A percentile compares a stretch with the other conserved stretches of the same genome.
Evolutionary conservation across 192 early-diverging fungal species (phyloP).

Genomic region (Backusella tarrabulga): DNA sequence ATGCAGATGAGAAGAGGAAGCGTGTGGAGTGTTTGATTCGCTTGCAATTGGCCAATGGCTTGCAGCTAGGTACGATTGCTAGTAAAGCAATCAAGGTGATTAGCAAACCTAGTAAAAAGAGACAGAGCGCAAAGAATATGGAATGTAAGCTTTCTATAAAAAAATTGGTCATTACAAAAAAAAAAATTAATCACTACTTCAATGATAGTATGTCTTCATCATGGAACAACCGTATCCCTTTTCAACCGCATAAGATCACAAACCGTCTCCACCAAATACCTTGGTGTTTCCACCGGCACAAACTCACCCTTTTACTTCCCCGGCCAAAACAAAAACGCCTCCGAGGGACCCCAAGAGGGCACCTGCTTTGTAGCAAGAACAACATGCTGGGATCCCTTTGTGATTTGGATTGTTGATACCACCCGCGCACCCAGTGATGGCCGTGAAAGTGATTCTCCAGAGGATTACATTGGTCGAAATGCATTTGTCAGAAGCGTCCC

Average conservation of each 20-base stretch:
- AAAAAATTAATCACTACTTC: background rate
- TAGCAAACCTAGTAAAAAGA: conserved; percentile 90
- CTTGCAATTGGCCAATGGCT: conserved; percentile 65
- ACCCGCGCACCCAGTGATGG: conserved; percentile 50
- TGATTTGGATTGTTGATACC: conserved; percentile 82
- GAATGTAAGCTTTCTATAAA: conserved; percentile 43
- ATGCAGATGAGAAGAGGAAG: conserved; percentile 83
- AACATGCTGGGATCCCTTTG: conserved; percentile 82
- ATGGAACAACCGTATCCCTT: conserved; percentile 81
- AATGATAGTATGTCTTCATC: conserved; percentile 75
- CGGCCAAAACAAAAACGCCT: conserved; percentile 14
- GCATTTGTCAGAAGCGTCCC: conserved; percentile 37
- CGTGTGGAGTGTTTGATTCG: conserved; percentile 72
- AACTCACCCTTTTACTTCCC: conserved; percentile 29
- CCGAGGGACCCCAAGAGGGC: conserved; percentile 27
- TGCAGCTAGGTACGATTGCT: conserved; percentile 65
- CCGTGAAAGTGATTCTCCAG: conserved; percentile 31
- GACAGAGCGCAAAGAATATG: conserved; percentile 81
- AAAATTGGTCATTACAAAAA: too few species aligned
- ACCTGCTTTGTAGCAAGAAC: conserved; percentile 77
- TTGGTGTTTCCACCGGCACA: conserved; percentile 56
- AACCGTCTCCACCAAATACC: conserved; percentile 86
- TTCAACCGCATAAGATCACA: conserved; percentile 91
- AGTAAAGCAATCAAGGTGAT: conserved; percentile 86
- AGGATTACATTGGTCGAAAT: conserved; percentile 51